Evolutionary conservation across 2,329 filamentous ascomycete species (phyloP), one percentile per base, ranked within the genome.

Genomic region (Chrysoporthe austroafricana): DNA sequence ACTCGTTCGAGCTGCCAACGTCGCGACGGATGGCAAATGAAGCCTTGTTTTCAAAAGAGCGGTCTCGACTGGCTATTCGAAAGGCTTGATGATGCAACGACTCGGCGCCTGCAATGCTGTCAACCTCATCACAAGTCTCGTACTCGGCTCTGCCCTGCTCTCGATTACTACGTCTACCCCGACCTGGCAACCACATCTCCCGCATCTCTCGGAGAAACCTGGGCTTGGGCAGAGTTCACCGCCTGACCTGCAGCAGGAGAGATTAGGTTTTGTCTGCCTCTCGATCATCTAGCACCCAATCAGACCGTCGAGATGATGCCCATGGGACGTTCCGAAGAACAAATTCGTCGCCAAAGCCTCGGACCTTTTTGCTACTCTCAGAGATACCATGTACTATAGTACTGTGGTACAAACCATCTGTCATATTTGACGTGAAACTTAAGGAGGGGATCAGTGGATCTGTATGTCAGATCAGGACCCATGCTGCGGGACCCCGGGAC

Each of bases 391-490:
- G 26, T 26, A 26, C 26, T 26, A 26, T 26, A 26, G 21, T 11
- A 52, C 48, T 13, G 21, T 26, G 21, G 48, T 7, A 48, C 42
- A 16, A 14, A 16, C 18, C 43, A 62, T 50, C 58, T 61, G 58
- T 61, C 39, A 46, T 21, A 61, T 61, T 32, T 43, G 39, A 32
- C 21, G 14, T 62, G 44, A 48, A 62, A 62, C 60, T 21, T 62
- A 13, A 21, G 43, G 48, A 36, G 21, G 34, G 48, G 21, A 39
- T 5, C 14, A n/a, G 34, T 36, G 56, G 56, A 58, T 58, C 50
- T 54, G 50, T 44, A 61, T 68, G 50, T 65, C 63, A 68, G 26
- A 62, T 68, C 56, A 46, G 42, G 36, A 57, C 43, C 50, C 36
- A 44, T 52, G 52, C 34, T 52, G 21, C 16, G 8, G 50, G 50